A percentile compares a stretch with the other conserved stretches of the same genome.
phyloP scores from a whole-genome alignment of 768 basidiomycete genomes.

The Lyophyllum atratum region DNA sequence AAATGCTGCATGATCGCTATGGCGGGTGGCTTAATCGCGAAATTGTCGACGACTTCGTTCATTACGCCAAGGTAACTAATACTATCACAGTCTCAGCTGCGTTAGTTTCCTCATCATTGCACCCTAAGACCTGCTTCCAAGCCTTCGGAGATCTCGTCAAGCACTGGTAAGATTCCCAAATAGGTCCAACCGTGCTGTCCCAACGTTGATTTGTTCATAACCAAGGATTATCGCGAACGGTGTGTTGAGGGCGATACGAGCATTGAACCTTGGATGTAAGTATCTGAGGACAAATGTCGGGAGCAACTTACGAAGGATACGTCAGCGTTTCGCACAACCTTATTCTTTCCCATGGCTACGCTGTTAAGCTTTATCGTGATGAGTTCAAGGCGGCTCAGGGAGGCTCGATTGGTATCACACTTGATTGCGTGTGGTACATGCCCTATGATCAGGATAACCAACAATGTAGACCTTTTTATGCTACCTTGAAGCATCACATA shows the following conservation, averaged over 20 bases:
- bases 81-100: not conserved
- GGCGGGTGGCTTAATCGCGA: conserved; percentile 75
- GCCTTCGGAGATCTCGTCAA: conserved; percentile 75
- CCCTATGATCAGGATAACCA: conserved; percentile 64
- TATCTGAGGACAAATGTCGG: conserved; percentile 9
- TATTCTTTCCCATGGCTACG: conserved; percentile 69
- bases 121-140: conserved; percentile 58
- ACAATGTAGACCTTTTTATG: conserved; percentile 48
- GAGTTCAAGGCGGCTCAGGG: conserved; percentile 54
- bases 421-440: conserved; percentile 66
- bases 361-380: conserved; percentile 63
- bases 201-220: not conserved
- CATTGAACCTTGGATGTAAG: conserved; percentile 67
- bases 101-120: not conserved
- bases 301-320: not conserved
- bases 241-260: conserved; percentile 59
- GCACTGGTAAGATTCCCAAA: conserved; percentile 49
- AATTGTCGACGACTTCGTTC: conserved; percentile 61
- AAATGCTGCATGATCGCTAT: conserved; percentile 70
- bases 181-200: conserved; percentile 1
- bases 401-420: conserved; percentile 71
- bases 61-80: conserved; percentile 52
- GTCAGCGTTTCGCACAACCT: conserved; percentile 65
- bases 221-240: conserved; percentile 58
- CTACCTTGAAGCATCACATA: not conserved